Evolutionary conservation across 257 asterid genomes (phyloP), one percentile per base, ranked within the genome.

Genomic region (Voacanga thouarsii): DNA sequence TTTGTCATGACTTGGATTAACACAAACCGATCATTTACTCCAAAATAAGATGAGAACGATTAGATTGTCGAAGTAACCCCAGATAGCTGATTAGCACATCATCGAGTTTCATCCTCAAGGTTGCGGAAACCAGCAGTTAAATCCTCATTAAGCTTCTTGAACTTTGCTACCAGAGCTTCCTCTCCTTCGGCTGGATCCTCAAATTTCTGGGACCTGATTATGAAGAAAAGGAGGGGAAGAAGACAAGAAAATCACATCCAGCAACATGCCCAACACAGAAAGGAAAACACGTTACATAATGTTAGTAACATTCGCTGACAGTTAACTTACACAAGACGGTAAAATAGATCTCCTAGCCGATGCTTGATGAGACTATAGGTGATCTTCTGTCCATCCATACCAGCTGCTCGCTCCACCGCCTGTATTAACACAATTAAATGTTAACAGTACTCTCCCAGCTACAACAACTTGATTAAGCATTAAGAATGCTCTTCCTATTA

Each of bases 111-210:
- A 12, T 95, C 99, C 81, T 95, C 99, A 55, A 95, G 98, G 84
- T 84, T 90, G 84, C 98, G 99, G 97, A 95, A 95, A 70, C 99
- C 99, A 83, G 98, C 92, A 33, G 89, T 85, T 81, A 95, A 82
- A 85, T 95, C 99, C 15, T 95, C 99, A 55, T 88, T 12, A 45
- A 95, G 99, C 88, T 95, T 95, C 89, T 91, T 83, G 75, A 95
- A 95, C 75, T 95, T 95, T 0, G 81, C 92, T 65, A 93, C 86
- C 78, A 95, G 83, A 65, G 72, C 86, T 0, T 87, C 97, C 86
- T 95, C 99, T 41, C 99, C 99, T 87, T 95, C 99, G 10, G 97
- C 99, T 39, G 99, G 99, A 61, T 95, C 99, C 90, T 95, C 99
- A 21, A 95, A 95, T 86, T 95, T 95, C 84, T 95, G 99, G 19